phyloP scores from a whole-genome alignment of 225 moss, liverwort and hornwort species.

The Pleurozium schreberi region DNA sequence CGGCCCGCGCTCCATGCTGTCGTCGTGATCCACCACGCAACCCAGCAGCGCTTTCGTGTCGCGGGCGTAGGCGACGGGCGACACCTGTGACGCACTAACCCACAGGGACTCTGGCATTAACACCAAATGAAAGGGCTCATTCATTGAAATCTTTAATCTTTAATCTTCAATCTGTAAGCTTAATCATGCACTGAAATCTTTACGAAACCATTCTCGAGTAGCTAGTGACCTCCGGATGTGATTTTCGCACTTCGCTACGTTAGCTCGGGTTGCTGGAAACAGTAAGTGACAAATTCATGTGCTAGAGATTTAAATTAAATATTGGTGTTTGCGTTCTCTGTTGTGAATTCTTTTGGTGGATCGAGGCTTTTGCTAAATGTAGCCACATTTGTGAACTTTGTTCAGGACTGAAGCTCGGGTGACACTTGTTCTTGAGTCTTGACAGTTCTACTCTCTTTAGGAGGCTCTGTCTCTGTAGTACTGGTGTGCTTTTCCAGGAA shows the following conservation, averaged over 20 bases:
- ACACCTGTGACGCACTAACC: constrained; percentile 32
- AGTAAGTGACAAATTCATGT: not conserved
- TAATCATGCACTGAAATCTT: not conserved
- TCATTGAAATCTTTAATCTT: not conserved
- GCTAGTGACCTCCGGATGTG: not conserved
- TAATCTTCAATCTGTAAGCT: no score
- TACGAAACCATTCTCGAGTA: not conserved
- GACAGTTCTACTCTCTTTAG: not conserved
- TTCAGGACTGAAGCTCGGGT: not conserved
- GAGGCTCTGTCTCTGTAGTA: not conserved
- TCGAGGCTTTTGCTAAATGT: not conserved
- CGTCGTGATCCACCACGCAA: constrained; percentile 74
- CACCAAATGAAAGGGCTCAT: not conserved
- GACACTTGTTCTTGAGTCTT: not conserved
- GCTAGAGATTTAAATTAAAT: not conserved
- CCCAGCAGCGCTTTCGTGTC: constrained; percentile 78
- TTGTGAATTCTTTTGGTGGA: not conserved
- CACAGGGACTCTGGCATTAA: not conserved
- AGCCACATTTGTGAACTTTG: not conserved
- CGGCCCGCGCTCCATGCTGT: constrained; percentile 74
- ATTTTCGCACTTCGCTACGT: not conserved
- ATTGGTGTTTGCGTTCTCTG: not conserved
- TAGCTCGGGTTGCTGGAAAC: not conserved
- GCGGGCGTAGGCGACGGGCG: constrained; percentile 64
- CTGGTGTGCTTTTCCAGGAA: not conserved